Evolutionary conservation across 306 rosid species (phyloP).

Genomic region (Echinosophora koreensis): DNA sequence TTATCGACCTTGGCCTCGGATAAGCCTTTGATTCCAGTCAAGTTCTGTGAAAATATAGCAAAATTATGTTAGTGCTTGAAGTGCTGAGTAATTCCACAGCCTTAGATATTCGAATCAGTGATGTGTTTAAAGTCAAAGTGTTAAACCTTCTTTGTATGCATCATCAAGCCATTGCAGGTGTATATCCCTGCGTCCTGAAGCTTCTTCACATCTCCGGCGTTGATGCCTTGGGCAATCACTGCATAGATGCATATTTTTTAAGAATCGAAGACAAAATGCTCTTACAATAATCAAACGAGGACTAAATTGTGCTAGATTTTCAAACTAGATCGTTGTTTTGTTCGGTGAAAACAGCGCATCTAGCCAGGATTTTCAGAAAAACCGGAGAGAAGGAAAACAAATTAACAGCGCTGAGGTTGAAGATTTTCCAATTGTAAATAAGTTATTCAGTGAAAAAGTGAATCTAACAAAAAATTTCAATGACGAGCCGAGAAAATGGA

Average conservation of each 20-base stretch:
- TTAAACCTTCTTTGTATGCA: slow-evolving; percentile 94
- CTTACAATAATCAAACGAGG: not conserved
- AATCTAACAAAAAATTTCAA: too few species aligned
- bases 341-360: slow-evolving; percentile 16
- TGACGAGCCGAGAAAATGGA: not conserved
- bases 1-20: slow-evolving; percentile 98
- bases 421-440: not conserved
- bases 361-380: not conserved
- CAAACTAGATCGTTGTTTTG: not conserved
- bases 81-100: slow-evolving; percentile 1
- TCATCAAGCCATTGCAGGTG: slow-evolving; percentile 98
- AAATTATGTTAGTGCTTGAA: not conserved
- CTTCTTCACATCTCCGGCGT: slow-evolving; percentile 98
- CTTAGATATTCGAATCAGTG: slow-evolving; percentile 10
- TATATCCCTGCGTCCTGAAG: slow-evolving; percentile 98
- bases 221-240: slow-evolving; percentile 96
- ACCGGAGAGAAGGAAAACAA: not conserved
- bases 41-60: slow-evolving; percentile 58
- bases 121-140: not conserved
- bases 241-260: slow-evolving; percentile 42
- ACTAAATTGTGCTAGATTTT: not conserved
- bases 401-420: slow-evolving; percentile 1
- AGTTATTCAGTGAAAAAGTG: not conserved
- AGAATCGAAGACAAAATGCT: slow-evolving; percentile 3
- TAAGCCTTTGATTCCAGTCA: slow-evolving; percentile 93